Base-by-base conservation (phyloP, 1,284 basidiomycete species). In the Malassezia japonica region DNA sequence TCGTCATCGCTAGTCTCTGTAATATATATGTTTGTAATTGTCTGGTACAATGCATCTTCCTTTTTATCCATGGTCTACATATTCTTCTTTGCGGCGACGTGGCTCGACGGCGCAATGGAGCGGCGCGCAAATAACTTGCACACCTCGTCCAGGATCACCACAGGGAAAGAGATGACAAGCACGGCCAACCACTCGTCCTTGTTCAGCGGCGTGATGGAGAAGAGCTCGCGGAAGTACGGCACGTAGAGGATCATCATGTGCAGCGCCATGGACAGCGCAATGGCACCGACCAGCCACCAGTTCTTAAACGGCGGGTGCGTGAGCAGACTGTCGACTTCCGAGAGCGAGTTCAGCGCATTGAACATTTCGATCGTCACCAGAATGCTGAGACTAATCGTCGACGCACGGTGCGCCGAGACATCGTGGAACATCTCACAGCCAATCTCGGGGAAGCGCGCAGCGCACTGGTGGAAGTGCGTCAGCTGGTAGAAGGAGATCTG, bases 321-420 rank as follows among this genome's bases (percentile, higher is more conserved):
- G 42, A 98, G 75, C 59, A 98, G 75, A 58, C 85, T 88, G 77
- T 96, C 92, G 73, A 94, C 94, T 76, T 98, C 94, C n/a, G 86
- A 90, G 31, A 98, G 79, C 47, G 91, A 95, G 75, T 96, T 96
- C 82, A 94, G 89, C 18, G 92, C 92, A 77, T 98, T 98, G 78
- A 95, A 90, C 94, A 98, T 98, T 76, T 98, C 94, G 48, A 98
- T 79, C n/a, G 79, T 76, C 45, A 94, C 90, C 47, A 94, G 79
- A 64, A 94, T 92, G 21, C 89, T 92, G 34, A 98, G 78, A 59
- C 87, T 90, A 78, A 96, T 89, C 20, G 94, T 98, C 47, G 91
- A 90, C 6, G 65, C 67, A 9, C 89, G 90, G n/a, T 80, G 81
- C 64, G 83, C 82, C 10, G 87, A 77, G 56, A 80, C 80, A 70